Percentiles rank a stretch among this genome's conserved stretches.
These are phyloP conservation scores for Jacaranda mimosifolia DNA, from an alignment of 257 asterid genomes.

Conservation along the genomic window DNA sequence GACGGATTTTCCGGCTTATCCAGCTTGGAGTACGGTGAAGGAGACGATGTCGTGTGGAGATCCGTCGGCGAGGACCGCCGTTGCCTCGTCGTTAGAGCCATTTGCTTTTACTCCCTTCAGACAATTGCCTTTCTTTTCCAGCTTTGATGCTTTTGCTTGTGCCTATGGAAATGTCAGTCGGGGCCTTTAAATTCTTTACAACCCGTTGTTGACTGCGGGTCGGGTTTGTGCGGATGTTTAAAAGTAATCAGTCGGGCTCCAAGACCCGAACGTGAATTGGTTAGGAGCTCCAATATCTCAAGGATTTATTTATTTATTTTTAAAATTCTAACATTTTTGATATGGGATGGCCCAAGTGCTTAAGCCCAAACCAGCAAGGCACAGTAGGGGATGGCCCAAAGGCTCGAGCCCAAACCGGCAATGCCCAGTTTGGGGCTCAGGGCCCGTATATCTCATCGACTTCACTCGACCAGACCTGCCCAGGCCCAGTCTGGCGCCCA, in stretches of 20 bases:
- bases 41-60: slow-evolving; percentile 50
- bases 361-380: no score
- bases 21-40: slow-evolving; percentile 71
- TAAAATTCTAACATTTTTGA: no score
- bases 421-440: no score
- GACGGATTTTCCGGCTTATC: slow-evolving; percentile 71
- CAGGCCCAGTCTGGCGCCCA: no score
- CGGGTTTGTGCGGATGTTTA: slow-evolving; percentile 12
- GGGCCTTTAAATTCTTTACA: not conserved
- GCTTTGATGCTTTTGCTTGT: slow-evolving; percentile 31
- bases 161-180: slow-evolving; percentile 36
- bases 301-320: no score
- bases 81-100: slow-evolving; percentile 82
- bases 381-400: no score
- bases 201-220: not conserved
- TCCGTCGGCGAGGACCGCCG: slow-evolving; percentile 71
- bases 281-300: no score
- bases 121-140: not conserved
- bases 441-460: no score
- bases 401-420: no score
- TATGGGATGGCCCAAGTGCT: no score
- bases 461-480: no score
- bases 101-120: slow-evolving; percentile 38
- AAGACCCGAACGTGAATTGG: no score
- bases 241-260: not conserved